phyloP scores from a whole-genome alignment of 495 filamentous ascomycete species.

The Penicillium longicatenatum region DNA sequence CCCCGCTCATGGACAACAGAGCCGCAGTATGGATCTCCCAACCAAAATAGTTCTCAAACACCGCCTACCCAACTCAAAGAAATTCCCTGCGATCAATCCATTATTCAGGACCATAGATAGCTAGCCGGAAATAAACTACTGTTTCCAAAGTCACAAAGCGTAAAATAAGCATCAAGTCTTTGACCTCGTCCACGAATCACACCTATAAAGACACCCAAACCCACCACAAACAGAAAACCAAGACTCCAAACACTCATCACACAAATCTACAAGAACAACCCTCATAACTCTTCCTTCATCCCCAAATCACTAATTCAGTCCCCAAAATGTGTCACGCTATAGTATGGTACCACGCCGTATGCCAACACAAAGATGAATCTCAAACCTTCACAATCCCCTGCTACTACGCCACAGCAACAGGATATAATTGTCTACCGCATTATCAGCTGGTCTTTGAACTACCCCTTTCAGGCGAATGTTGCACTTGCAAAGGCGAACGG shows the following conservation, averaged over 20 bases:
- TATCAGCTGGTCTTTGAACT: constrained; percentile 11
- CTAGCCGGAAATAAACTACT: not conserved
- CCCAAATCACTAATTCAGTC: not conserved
- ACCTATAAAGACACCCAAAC: not conserved
- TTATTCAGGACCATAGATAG: not conserved
- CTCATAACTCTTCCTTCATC: not conserved
- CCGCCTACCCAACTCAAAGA: not conserved
- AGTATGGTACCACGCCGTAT: constrained; percentile 33
- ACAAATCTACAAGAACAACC: not conserved
- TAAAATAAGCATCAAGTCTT: not conserved
- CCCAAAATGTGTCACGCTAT: constrained; percentile 35
- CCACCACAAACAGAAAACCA: not conserved
- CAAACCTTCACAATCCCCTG: constrained; percentile 24
- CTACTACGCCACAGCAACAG: constrained; percentile 14
- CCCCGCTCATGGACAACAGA: not conserved
- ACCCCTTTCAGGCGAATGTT: constrained; percentile 26
- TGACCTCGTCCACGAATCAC: not conserved
- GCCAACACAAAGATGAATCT: constrained; percentile 21
- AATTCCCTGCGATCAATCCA: not conserved
- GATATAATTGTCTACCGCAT: constrained; percentile 23
- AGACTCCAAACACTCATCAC: not conserved
- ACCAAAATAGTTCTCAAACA: not conserved
- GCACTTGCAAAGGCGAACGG: constrained; percentile 13
- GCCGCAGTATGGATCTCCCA: not conserved
- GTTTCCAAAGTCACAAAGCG: not conserved